Conservation (phyloP, 2,329 filamentous ascomycete species). For the Xylaria sp. region DNA sequence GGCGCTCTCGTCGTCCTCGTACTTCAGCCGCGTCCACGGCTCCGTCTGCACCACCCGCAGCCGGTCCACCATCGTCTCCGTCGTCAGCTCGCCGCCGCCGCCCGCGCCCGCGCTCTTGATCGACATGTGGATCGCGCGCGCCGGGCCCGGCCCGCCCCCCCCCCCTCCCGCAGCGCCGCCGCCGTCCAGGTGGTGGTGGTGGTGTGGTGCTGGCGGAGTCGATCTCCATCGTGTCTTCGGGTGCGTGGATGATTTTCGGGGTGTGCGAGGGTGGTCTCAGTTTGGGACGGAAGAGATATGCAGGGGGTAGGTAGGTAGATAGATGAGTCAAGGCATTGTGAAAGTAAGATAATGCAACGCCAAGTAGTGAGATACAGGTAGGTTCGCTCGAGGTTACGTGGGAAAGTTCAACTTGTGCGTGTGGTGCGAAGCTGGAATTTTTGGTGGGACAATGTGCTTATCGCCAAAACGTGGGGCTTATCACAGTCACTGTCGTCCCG, state of each 20-base stretch:
- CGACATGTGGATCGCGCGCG: constrained; percentile 82
- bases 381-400: not conserved
- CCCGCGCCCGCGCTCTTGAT: constrained; percentile 76
- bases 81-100: constrained; percentile 62
- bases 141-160: constrained; percentile 47
- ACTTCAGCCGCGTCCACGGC: constrained; percentile 76
- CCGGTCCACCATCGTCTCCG: constrained; percentile 74
- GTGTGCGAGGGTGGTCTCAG: not conserved
- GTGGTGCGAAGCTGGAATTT: constrained; percentile 3
- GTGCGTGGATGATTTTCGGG: not conserved
- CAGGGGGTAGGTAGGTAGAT: not conserved
- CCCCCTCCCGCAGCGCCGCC: constrained; percentile 28
- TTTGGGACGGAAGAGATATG: not conserved
- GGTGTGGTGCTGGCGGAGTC: constrained; percentile 12
- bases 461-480: not conserved
- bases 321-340: not conserved
- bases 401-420: constrained; percentile 1
- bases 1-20: constrained; percentile 78
- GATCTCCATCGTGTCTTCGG: constrained; percentile 18
- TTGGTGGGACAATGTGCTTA: constrained; percentile 9
- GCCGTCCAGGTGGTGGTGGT: constrained; percentile 29
- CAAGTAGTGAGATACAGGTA: not conserved
- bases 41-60: constrained; percentile 81
- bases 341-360: no score
- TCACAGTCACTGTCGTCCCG: no score